A percentile compares a stretch with the other conserved stretches of the same genome.
Evolutionary conservation across 495 filamentous ascomycete species (phyloP).

Genomic region (Penicillium riverlandense): DNA sequence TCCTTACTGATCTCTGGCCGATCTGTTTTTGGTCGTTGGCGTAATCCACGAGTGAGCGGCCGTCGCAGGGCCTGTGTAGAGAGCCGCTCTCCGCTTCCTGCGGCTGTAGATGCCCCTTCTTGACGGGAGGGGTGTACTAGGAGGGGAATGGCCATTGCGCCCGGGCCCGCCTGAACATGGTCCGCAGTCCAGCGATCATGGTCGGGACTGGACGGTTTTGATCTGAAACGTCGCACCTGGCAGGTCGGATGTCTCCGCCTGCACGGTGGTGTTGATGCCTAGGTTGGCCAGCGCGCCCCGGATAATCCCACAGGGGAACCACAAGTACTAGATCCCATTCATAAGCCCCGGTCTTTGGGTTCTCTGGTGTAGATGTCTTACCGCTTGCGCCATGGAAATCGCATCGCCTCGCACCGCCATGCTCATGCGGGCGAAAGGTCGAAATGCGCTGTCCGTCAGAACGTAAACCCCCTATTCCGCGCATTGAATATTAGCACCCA

Average conservation of each 20-base stretch:
- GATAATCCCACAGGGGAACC: slow-evolving; percentile 90
- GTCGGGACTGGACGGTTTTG: slow-evolving; percentile 64
- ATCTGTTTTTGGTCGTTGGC: neutral
- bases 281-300: slow-evolving; percentile 81
- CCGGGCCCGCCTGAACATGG: neutral
- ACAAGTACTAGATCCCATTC: slow-evolving; percentile 59
- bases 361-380: slow-evolving; percentile 32
- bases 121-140: too few relatives aligned
- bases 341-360: neutral
- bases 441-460: slow-evolving; percentile 87
- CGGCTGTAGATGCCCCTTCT: neutral
- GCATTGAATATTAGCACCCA: neutral
- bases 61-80: neutral
- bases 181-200: slow-evolving; percentile 17
- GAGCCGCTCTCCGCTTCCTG: neutral
- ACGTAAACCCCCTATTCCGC: slow-evolving; percentile 77
- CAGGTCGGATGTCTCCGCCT: slow-evolving; percentile 79
- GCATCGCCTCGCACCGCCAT: slow-evolving; percentile 65
- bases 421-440: slow-evolving; percentile 81
- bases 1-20: slow-evolving; percentile 4
- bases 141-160: too few relatives aligned
- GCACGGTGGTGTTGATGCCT: slow-evolving; percentile 85
- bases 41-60: neutral
- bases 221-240: slow-evolving; percentile 94
- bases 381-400: slow-evolving; percentile 69